These are phyloP conservation scores for apple (Malus domestica) DNA, from an alignment of 306 rosid species.

Conservation along the genomic window ASM211411v1 NC_041795.1:8906501-8907000, in stretches of 20 bases:
- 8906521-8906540: slow-evolving; percentile 87
- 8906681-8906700: slow-evolving; percentile 88
- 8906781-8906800: slow-evolving; percentile 61
- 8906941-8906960: slow-evolving; percentile 71
- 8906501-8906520: slow-evolving; percentile 78
- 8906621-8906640: background rate
- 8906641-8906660: background rate
- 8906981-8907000: slow-evolving; percentile 73
- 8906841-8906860: slow-evolving; percentile 5
- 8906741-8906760: slow-evolving; percentile 86
- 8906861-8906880: background rate
- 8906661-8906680: slow-evolving; percentile 89
- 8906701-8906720: slow-evolving; percentile 31
- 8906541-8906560: slow-evolving; percentile 57
- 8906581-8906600: too few relatives aligned
- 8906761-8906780: slow-evolving; percentile 66
- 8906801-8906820: slow-evolving; percentile 48
- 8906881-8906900: background rate
- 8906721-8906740: slow-evolving; percentile 82
- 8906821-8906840: background rate
- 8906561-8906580: background rate
- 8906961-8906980: slow-evolving; percentile 62
- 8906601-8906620: too few relatives aligned
- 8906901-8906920: background rate
- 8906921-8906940: slow-evolving; percentile 31